Evolutionary conservation across 2,329 filamentous ascomycete species (phyloP).

Genomic region (Penicillium sp.): DNA sequence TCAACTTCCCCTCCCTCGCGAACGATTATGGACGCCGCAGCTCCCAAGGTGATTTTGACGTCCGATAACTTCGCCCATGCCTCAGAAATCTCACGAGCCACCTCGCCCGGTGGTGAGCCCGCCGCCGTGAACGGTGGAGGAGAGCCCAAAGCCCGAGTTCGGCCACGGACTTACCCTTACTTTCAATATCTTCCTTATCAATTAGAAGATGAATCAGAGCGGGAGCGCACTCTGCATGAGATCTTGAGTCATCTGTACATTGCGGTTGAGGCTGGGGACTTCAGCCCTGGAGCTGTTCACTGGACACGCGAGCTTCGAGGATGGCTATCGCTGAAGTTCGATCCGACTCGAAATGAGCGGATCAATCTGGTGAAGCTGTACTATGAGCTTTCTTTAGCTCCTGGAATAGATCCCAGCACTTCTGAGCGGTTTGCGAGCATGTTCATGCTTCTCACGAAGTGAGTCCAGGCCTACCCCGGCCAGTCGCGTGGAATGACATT

Average conservation of each 20-base stretch:
- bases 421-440: constrained; percentile 93
- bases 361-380: constrained; percentile 85
- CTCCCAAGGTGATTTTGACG: constrained; percentile 35
- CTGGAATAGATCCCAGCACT: constrained; percentile 76
- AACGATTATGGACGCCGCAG: constrained; percentile 38
- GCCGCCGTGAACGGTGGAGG: constrained; percentile 52
- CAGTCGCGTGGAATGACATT: not conserved
- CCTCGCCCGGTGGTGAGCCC: constrained; percentile 67
- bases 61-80: constrained; percentile 42
- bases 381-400: constrained; percentile 88
- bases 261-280: constrained; percentile 86
- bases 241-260: constrained; percentile 95
- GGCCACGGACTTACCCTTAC: constrained; percentile 89
- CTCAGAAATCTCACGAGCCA: constrained; percentile 78
- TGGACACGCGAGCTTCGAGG: constrained; percentile 95
- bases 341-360: constrained; percentile 81
- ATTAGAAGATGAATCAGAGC: constrained; percentile 74
- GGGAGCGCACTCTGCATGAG: constrained; percentile 75
- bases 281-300: constrained; percentile 87
- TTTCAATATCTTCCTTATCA: constrained; percentile 84
- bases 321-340: constrained; percentile 96
- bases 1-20: constrained; percentile 15
- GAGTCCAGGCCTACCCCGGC: constrained; percentile 31
- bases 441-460: constrained; percentile 96
- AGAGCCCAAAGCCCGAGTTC: constrained; percentile 64